Percentiles rank a stretch among this genome's conserved stretches.
Conservation (phyloP, 1,284 basidiomycete genomes). For the Rhodotorula glutinis region DNA sequence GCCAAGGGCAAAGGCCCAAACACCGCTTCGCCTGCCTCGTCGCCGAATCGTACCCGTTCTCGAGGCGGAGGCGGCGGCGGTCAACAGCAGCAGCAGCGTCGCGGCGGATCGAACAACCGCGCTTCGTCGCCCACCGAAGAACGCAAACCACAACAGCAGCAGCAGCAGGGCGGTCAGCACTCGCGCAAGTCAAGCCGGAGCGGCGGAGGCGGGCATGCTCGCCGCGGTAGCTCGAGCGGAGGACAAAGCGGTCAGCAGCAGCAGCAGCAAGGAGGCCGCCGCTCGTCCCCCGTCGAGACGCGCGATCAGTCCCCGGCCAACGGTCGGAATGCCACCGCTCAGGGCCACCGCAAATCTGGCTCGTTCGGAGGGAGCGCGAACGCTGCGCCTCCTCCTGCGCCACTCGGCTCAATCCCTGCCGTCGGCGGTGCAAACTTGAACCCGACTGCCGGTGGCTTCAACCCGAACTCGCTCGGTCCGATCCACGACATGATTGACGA, state of each 20-base stretch:
- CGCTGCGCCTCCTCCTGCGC: background rate
- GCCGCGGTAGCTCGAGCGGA: constrained; percentile 1
- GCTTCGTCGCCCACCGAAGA: background rate
- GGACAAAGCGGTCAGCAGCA: constrained; percentile 1
- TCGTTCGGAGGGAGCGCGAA: background rate
- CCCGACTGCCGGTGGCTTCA: constrained; percentile 46
- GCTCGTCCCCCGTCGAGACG: background rate
- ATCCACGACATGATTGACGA: constrained; percentile 44
- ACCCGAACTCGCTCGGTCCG: constrained; percentile 42
- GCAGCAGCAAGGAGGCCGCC: background rate
- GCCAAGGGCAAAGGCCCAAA: background rate
- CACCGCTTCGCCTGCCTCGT: background rate
- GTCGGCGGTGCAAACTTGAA: constrained; percentile 35
- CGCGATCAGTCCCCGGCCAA: background rate
- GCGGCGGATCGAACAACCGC: background rate
- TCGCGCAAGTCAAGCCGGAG: background rate
- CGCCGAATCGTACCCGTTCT: background rate
- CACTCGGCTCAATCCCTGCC: background rate
- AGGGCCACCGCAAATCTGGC: background rate
- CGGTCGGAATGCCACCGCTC: background rate
- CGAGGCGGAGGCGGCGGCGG: background rate
- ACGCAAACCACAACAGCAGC: background rate
- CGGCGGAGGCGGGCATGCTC: background rate
- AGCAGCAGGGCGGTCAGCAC: background rate
- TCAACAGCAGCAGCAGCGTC: background rate